Percentiles rank a stretch among this genome's conserved stretches.
Evolutionary conservation across 345 rosid genomes (phyloP).

Genomic region (Populus deltoides): DNA sequence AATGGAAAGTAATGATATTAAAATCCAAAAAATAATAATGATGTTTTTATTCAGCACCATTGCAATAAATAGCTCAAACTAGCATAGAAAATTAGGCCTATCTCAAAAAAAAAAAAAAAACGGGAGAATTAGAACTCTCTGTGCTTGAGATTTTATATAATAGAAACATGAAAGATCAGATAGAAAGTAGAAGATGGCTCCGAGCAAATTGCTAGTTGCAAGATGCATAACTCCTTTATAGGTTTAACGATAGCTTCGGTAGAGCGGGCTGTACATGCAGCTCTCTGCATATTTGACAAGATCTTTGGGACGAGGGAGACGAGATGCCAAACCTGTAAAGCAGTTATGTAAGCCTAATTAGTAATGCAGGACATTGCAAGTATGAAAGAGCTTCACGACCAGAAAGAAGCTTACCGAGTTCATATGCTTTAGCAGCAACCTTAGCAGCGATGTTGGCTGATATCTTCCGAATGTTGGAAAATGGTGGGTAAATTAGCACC

Average conservation of each 20-base stretch:
- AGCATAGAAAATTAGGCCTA: not conserved
- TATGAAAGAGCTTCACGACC: not conserved
- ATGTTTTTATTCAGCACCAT: not conserved
- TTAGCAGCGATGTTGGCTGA: slow-evolving; percentile 86
- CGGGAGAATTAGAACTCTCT: not conserved
- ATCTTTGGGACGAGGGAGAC: slow-evolving; percentile 81
- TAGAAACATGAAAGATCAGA: not conserved
- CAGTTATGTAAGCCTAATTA: not conserved
- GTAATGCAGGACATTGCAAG: not conserved
- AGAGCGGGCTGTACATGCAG: slow-evolving; percentile 92
- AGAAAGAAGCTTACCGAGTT: slow-evolving; percentile 60
- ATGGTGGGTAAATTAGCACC: slow-evolving; percentile 90
- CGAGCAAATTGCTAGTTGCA: not conserved
- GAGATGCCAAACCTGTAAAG: slow-evolving; percentile 73
- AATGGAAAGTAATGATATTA: not conserved
- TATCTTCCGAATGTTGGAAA: slow-evolving; percentile 79
- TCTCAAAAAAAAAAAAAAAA: not conserved
- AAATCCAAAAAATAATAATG: not conserved
- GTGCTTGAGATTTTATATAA: not conserved
- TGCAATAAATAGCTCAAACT: not conserved
- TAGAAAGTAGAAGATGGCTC: not conserved
- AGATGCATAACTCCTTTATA: not conserved
- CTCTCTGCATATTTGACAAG: slow-evolving; percentile 80
- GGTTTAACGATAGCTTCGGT: slow-evolving; percentile 72
- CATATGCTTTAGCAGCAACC: slow-evolving; percentile 89